phyloP scores from a whole-genome alignment of 108 stramenopile genomes.

The Skeletonema tropicum region DNA sequence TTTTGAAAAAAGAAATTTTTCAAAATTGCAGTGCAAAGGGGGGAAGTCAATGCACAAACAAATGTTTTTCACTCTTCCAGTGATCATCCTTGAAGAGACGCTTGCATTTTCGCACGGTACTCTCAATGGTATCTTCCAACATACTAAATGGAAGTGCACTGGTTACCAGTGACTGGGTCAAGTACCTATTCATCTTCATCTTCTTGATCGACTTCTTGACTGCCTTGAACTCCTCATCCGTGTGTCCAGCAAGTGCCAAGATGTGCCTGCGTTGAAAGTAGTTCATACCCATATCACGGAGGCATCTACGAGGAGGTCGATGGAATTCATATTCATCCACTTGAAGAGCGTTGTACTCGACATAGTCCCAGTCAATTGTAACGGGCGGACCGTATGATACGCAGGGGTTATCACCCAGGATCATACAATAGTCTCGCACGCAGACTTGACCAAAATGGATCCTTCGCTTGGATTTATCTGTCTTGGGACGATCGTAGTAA shows the following conservation, averaged over 20 bases:
- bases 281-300: constrained; percentile 52
- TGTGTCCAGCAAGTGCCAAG: neutral
- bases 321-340: constrained; percentile 63
- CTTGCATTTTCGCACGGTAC: neutral
- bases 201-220: neutral
- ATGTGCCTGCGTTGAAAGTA: constrained; percentile 57
- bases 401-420: constrained; percentile 68
- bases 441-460: constrained; percentile 26
- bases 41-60: neutral
- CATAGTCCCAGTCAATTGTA: constrained; percentile 68
- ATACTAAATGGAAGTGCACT: neutral
- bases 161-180: neutral
- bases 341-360: constrained; percentile 33
- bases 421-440: constrained; percentile 60
- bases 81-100: neutral
- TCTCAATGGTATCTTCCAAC: neutral
- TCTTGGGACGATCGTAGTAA: constrained; percentile 13
- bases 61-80: neutral
- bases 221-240: neutral
- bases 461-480: constrained; percentile 11
- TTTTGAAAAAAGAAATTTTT: neutral
- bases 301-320: constrained; percentile 37
- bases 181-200: neutral
- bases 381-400: constrained; percentile 67
- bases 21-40: neutral